Conservation (phyloP, 768 basidiomycete genomes). For the Pluteus cervinus region DNA sequence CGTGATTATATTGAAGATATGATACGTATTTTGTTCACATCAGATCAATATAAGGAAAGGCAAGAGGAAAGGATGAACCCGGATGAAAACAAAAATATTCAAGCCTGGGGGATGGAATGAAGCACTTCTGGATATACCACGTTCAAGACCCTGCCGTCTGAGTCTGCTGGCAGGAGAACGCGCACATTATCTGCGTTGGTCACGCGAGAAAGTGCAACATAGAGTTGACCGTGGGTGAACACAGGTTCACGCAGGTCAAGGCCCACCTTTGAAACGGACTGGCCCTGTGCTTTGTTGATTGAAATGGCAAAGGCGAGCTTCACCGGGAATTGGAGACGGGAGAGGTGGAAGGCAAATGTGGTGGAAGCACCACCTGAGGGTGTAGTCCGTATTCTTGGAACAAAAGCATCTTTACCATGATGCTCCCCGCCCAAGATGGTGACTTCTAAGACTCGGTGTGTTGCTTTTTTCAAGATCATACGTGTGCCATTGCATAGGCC, state of each 20-base stretch:
- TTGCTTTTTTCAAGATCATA: constrained; percentile 17
- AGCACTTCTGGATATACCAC: constrained; percentile 16
- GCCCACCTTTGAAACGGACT: constrained; percentile 34
- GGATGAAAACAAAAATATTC: too few relatives aligned
- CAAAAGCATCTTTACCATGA: constrained; percentile 26
- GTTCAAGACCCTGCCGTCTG: constrained; percentile 6
- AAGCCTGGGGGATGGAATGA: too few relatives aligned
- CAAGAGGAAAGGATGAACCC: too few relatives aligned
- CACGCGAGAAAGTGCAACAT: constrained; percentile 34
- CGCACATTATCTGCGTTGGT: constrained; percentile 22
- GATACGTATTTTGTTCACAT: too few relatives aligned
- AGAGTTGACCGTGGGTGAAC: constrained; percentile 39
- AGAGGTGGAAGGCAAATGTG: constrained; percentile 15
- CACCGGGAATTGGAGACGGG: constrained; percentile 33
- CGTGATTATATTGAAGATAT: too few relatives aligned
- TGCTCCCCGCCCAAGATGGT: constrained; percentile 29
- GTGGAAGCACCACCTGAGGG: constrained; percentile 8
- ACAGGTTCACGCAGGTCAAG: constrained; percentile 27
- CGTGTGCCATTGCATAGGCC: constrained; percentile 32
- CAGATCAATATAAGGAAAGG: too few relatives aligned
- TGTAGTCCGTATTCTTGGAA: constrained; percentile 28
- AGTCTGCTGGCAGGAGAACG: constrained; percentile 11
- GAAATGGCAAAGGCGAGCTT: constrained; percentile 35
- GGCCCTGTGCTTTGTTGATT: constrained; percentile 42
- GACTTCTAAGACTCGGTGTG: constrained; percentile 23